Conservation (phyloP, 306 rosid species). For the Fragaria iinumae region DNA sequence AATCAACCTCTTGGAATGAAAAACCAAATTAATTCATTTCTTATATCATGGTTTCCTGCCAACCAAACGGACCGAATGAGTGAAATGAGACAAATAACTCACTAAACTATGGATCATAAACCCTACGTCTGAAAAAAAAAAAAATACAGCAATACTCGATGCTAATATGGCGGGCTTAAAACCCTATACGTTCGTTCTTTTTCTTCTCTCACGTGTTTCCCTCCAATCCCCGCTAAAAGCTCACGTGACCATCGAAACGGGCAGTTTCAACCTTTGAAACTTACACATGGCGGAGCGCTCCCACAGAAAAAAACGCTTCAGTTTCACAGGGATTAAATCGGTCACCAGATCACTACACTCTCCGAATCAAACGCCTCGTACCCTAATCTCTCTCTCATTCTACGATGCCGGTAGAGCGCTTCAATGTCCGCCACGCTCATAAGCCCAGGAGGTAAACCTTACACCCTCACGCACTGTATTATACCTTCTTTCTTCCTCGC, state of each 20-base stretch:
- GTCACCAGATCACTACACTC: not conserved
- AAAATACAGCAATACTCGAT: too few species aligned
- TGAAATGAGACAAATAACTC: too few species aligned
- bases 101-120: too few species aligned
- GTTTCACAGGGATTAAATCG: not conserved
- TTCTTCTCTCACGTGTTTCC: not conserved
- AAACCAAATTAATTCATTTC: too few species aligned
- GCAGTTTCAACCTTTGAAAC: slow-evolving; percentile 10
- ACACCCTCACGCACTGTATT: not conserved
- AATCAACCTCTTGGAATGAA: too few species aligned
- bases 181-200: too few species aligned
- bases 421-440: slow-evolving; percentile 52
- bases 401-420: slow-evolving; percentile 50
- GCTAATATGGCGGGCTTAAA: too few species aligned
- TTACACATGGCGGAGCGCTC: not conserved
- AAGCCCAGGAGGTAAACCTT: slow-evolving; percentile 46
- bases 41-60: too few species aligned
- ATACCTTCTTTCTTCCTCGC: not conserved
- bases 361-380: slow-evolving; percentile 17
- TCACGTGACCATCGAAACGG: slow-evolving; percentile 3
- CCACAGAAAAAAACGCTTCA: not conserved
- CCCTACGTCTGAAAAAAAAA: too few species aligned
- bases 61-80: too few species aligned
- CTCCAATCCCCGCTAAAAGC: slow-evolving; percentile 6
- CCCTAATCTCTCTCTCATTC: slow-evolving; percentile 24